Evolutionary conservation across 345 rosid species (phyloP).

Genomic region (Gossypium mustelinum): DNA sequence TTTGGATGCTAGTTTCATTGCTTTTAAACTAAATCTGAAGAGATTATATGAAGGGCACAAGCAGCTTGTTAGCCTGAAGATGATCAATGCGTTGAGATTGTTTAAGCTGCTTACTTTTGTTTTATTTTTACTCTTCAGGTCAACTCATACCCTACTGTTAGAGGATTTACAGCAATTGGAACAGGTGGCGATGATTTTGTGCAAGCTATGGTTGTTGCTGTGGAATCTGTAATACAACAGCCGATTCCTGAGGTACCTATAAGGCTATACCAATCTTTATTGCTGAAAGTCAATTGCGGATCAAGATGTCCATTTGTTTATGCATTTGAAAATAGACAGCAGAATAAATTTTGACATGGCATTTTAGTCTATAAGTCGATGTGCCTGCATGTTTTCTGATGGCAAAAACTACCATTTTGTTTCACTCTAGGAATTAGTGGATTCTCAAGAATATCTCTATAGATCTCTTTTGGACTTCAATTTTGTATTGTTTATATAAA

Average conservation of each 20-base stretch:
- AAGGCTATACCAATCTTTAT: neutral
- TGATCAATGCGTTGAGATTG: neutral
- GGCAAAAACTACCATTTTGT: neutral
- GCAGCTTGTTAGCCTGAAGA: neutral
- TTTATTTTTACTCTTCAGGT: conserved; percentile 46
- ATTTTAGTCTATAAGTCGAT: neutral
- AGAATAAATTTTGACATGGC: neutral
- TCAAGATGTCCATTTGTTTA: neutral
- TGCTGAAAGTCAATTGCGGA: neutral
- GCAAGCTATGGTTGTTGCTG: conserved; percentile 95
- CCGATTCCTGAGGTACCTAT: conserved; percentile 72
- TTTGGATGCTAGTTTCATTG: neutral
- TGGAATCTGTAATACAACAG: conserved; percentile 86
- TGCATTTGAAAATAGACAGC: neutral
- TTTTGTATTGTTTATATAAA: neutral
- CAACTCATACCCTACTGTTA: conserved; percentile 84
- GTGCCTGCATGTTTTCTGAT: neutral
- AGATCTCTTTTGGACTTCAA: neutral
- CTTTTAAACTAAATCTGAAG: neutral
- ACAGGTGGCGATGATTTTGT: conserved; percentile 98
- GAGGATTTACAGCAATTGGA: conserved; percentile 96
- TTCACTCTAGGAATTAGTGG: neutral
- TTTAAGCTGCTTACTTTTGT: conserved; percentile 14
- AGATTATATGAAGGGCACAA: neutral
- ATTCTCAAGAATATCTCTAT: neutral